A percentile compares a stretch with the other conserved stretches of the same genome.
These are phyloP conservation scores for Claviceps citrina DNA, from an alignment of 2,329 filamentous ascomycete species.

Conservation along the genomic window DNA sequence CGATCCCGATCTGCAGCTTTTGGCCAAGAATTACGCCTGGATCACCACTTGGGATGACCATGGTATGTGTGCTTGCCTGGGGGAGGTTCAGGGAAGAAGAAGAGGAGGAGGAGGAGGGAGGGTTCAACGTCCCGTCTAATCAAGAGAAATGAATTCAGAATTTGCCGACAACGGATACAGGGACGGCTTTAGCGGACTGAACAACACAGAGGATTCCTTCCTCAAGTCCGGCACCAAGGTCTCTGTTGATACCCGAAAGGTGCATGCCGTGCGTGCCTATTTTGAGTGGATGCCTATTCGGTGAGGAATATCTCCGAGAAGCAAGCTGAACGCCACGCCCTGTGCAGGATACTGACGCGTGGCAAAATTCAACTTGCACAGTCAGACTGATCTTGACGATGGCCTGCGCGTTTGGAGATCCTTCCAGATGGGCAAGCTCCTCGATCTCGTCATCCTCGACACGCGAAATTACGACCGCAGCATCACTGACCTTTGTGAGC, in stretches of 20 bases:
- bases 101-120: background rate
- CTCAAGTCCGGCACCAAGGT: slow-evolving; percentile 36
- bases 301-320: background rate
- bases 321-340: background rate
- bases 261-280: slow-evolving; percentile 56
- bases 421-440: slow-evolving; percentile 49
- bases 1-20: slow-evolving; percentile 26
- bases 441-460: slow-evolving; percentile 55
- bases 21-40: slow-evolving; percentile 28
- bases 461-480: slow-evolving; percentile 54
- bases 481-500: slow-evolving; percentile 33
- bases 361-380: background rate
- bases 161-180: slow-evolving; percentile 51
- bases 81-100: background rate
- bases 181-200: slow-evolving; percentile 43
- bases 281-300: slow-evolving; percentile 41
- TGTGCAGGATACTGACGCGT: background rate
- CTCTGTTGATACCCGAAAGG: slow-evolving; percentile 57
- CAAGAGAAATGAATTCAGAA: slow-evolving; percentile 14
- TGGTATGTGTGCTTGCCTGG: slow-evolving; percentile 19
- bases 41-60: slow-evolving; percentile 32
- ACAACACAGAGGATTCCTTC: slow-evolving; percentile 54
- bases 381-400: slow-evolving; percentile 52
- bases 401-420: slow-evolving; percentile 52
- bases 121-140: background rate